These are phyloP conservation scores for Platanthera guangdongensis DNA, from an alignment of 106 monocot genomes.

Conservation along the genomic window DNA sequence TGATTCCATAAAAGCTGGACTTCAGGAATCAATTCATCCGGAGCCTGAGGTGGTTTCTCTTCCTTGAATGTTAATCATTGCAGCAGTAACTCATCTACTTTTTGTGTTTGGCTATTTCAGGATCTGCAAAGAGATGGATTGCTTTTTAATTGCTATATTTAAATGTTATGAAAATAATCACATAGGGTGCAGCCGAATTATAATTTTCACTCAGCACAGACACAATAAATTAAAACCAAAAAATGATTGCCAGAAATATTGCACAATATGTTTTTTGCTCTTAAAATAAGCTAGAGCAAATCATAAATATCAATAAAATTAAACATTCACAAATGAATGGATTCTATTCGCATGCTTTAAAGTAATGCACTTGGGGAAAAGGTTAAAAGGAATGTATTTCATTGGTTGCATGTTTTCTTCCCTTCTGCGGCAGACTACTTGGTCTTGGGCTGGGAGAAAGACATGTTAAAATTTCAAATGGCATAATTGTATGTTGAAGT, in stretches of 20 bases:
- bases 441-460: not conserved
- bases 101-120: not conserved
- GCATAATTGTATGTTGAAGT: not conserved
- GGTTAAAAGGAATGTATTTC: too few relatives aligned
- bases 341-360: too few relatives aligned
- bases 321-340: too few relatives aligned
- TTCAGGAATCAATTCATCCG: slow-evolving; percentile 75
- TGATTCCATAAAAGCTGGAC: slow-evolving; percentile 71
- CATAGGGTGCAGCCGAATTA: not conserved
- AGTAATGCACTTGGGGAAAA: too few relatives aligned
- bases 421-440: not conserved
- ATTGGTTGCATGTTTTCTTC: not conserved
- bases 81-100: not conserved
- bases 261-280: too few relatives aligned
- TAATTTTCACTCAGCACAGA: too few relatives aligned
- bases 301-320: too few relatives aligned
- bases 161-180: not conserved
- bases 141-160: not conserved
- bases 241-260: too few relatives aligned
- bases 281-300: too few relatives aligned
- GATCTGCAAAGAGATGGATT: not conserved
- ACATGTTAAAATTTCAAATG: not conserved
- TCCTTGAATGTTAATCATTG: not conserved
- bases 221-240: too few relatives aligned
- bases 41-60: slow-evolving; percentile 70